Conservation (phyloP, 1,284 basidiomycete genomes). For the Rhodotorula glutinis region DNA sequence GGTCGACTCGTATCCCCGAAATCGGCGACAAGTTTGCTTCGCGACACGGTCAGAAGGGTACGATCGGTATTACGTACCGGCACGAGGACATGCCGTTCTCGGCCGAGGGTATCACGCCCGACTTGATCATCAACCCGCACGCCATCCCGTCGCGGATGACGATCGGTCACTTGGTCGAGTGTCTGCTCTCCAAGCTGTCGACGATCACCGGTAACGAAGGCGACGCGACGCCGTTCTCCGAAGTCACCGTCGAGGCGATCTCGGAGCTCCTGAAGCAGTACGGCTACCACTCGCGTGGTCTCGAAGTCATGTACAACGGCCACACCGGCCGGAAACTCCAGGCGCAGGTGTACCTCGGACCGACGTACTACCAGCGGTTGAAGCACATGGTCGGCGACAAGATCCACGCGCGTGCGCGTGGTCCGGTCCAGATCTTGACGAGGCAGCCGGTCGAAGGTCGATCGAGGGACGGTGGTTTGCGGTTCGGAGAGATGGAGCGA, state of each 20-base stretch:
- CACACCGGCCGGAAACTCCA: conserved; percentile 96
- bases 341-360: conserved; percentile 96
- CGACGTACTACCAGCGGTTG: conserved; percentile 97
- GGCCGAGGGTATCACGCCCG: conserved; percentile 89
- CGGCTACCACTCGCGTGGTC: conserved; percentile 88
- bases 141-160: conserved; percentile 99
- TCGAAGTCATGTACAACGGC: conserved; percentile 97
- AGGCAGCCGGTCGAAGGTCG: conserved; percentile 99
- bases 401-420: conserved; percentile 95
- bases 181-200: conserved; percentile 92
- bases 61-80: conserved; percentile 96
- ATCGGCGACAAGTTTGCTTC: conserved; percentile 99
- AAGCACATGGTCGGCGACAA: conserved; percentile 99
- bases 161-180: conserved; percentile 98
- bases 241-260: conserved; percentile 93
- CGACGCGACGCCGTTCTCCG: conserved; percentile 97
- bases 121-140: conserved; percentile 98
- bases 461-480: conserved; percentile 95
- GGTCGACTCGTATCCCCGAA: conserved; percentile 93
- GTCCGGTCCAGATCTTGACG: conserved; percentile 96
- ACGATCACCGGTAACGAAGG: conserved; percentile 95
- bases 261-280: conserved; percentile 74
- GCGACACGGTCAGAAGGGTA: conserved; percentile 99
- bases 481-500: conserved; percentile 98
- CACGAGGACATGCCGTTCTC: conserved; percentile 99